phyloP scores from a whole-genome alignment of 2,329 filamentous ascomycete genomes.

The Macroventuria anomochaeta region DNA sequence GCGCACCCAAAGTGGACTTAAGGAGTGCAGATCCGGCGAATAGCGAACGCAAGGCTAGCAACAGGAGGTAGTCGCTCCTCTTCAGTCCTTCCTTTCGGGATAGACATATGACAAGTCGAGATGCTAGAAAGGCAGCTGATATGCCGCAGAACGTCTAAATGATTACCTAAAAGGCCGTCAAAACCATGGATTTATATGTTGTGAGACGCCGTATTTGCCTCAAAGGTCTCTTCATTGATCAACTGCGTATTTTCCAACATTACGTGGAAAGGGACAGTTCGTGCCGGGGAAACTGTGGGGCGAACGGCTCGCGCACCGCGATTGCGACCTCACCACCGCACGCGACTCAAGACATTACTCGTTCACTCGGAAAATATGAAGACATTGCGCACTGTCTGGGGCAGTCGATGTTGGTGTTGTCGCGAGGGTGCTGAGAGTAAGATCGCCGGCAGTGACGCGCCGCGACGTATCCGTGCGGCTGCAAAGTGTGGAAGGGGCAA shows the following conservation, averaged over 20 bases:
- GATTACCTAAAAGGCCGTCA: neutral
- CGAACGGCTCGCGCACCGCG: neutral
- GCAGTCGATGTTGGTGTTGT: neutral
- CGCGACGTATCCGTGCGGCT: neutral
- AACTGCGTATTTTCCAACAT: neutral
- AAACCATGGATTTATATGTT: neutral
- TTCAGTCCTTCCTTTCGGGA: conserved; percentile 21
- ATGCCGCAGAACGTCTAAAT: neutral
- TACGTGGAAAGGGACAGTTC: neutral
- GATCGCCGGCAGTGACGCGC: neutral
- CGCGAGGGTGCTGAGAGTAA: neutral
- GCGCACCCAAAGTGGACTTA: conserved; percentile 9
- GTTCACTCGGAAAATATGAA: neutral
- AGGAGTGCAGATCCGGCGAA: conserved; percentile 21
- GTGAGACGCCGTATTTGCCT: neutral
- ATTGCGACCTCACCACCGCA: neutral
- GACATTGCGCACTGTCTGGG: neutral
- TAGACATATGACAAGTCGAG: conserved; percentile 20
- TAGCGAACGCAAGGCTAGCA: conserved; percentile 19
- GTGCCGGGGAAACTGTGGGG: neutral
- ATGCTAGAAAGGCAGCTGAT: conserved; percentile 5
- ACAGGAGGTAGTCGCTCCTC: conserved; percentile 23
- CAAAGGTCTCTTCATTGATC: neutral
- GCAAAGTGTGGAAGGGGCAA: neutral
- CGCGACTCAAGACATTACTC: neutral